Percentiles rank a stretch among this genome's conserved stretches.
Evolutionary conservation across 164 flowering plant genomes (phyloP).

Genomic region (Stephania yunnanensis): DNA sequence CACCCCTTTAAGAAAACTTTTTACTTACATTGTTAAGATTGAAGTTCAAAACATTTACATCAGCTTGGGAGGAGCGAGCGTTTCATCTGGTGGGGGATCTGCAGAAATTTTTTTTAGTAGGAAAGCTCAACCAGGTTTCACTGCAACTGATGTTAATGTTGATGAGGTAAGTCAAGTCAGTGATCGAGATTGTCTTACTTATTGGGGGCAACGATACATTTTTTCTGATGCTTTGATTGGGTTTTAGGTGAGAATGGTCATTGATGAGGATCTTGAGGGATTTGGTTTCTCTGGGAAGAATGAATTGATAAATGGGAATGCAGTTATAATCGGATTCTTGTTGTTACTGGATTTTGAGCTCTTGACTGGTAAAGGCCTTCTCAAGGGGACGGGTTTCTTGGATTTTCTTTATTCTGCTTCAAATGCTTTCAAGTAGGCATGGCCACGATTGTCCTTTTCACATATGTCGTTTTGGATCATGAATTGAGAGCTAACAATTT

Average conservation of each 20-base stretch:
- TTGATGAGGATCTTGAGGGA: slow-evolving; percentile 65
- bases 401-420: slow-evolving; percentile 69
- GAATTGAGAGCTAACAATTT: no score
- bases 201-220: background rate
- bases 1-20: slow-evolving; percentile 77
- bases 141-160: slow-evolving; percentile 82
- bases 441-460: no score
- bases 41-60: slow-evolving; percentile 79
- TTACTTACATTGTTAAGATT: slow-evolving; percentile 69
- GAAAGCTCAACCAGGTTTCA: slow-evolving; percentile 85
- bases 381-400: slow-evolving; percentile 92
- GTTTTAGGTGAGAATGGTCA: slow-evolving; percentile 81
- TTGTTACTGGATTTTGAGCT: slow-evolving; percentile 85
- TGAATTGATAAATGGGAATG: slow-evolving; percentile 88
- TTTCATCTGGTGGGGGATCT: slow-evolving; percentile 42
- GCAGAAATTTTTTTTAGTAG: slow-evolving; percentile 94
- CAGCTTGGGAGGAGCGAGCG: slow-evolving; percentile 33
- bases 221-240: background rate
- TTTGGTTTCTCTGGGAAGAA: slow-evolving; percentile 76
- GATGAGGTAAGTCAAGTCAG: slow-evolving; percentile 55
- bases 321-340: slow-evolving; percentile 80
- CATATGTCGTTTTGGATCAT: no score
- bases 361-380: slow-evolving; percentile 88
- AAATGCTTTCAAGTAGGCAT: slow-evolving; percentile 42
- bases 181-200: background rate